Conservation (phyloP, 768 basidiomycete genomes). For the Boletus sp. region DNA sequence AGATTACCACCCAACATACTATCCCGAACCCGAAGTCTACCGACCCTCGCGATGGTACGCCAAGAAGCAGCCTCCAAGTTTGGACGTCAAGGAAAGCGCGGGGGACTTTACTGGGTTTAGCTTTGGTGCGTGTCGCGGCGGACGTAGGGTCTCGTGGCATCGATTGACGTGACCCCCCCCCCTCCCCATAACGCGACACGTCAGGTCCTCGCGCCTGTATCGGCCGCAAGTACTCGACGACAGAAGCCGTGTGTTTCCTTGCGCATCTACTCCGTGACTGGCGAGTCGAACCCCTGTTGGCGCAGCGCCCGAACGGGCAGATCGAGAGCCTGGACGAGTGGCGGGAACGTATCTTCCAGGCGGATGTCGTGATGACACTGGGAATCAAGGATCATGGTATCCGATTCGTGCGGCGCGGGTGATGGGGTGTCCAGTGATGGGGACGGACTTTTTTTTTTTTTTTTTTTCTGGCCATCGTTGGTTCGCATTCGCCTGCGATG, state of each 20-base stretch:
- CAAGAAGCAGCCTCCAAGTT: constrained; percentile 3
- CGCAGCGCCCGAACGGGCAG: neutral
- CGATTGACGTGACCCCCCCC: too few species aligned
- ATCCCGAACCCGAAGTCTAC: constrained; percentile 34
- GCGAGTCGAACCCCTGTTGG: constrained; percentile 43
- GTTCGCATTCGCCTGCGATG: too few species aligned
- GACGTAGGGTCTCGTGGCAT: neutral
- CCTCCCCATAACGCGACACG: too few species aligned
- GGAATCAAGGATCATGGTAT: constrained; percentile 14
- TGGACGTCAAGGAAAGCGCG: neutral
- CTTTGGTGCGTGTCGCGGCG: constrained; percentile 7
- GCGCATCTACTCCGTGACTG: constrained; percentile 49
- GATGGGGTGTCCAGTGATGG: too few species aligned
- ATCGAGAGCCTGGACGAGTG: constrained; percentile 13
- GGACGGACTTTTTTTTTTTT: too few species aligned
- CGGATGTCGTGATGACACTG: constrained; percentile 10
- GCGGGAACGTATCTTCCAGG: constrained; percentile 16
- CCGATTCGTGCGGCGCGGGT: constrained; percentile 8
- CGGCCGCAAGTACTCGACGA: constrained; percentile 51
- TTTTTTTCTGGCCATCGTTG: too few species aligned
- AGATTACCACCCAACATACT: constrained; percentile 36
- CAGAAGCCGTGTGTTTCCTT: constrained; percentile 53
- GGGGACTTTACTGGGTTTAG: constrained; percentile 17
- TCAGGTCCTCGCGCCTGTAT: constrained; percentile 49
- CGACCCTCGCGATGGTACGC: constrained; percentile 39